Evolutionary conservation across 202 grass and related monocot species (phyloP), one percentile per base, ranked within the genome.

Genomic region (Zoysia matrella): DNA sequence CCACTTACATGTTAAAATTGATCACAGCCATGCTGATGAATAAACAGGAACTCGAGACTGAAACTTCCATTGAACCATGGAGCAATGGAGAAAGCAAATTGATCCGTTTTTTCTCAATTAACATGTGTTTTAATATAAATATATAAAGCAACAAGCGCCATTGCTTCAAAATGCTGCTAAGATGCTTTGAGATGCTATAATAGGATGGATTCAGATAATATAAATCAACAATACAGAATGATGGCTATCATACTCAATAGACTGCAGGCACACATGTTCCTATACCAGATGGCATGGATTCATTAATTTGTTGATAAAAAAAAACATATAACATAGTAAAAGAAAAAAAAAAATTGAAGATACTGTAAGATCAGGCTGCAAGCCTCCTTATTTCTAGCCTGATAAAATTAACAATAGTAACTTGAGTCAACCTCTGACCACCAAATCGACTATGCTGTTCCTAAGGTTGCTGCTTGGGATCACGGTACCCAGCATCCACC

Each of bases 381-480:
- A 84, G 10, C 64, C 66, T 71, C 65, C 65, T 88, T 88, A 88
- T 80, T 88, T 56, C 81, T 84, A 56, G 60, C 16, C 67, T 67
- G 46, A 72, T 16, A 60, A 81, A 44, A 66, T 41, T 72, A 44
- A 4, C 43, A 58, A 67, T 60, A 58, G 60, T 47, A 81, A 67
- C 72, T 66, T 76, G 1, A 67, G 78, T 80, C 46, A 77, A 77
- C 60, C 70, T 77, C 77, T 60, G 14, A 47, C 7, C n/a, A 16
- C 3, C 22, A 12, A 48, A 67, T 47, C 60, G 7, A 43, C 18
- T 8, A 42, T 61, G 43, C 16, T 47, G 7, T 74, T 44, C 68
- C 80, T 91, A 98, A 10, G 95, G 95, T 47, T 98, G 95, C 86
- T 98, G 95, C 80, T 98, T 94, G 52, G 92, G 53, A 36, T 36